Evolutionary conservation across 225 moss, liverwort and hornwort species (phyloP), one percentile per base, ranked within the genome.

Genomic region (Bryoerythrophyllum caledonicum): DNA sequence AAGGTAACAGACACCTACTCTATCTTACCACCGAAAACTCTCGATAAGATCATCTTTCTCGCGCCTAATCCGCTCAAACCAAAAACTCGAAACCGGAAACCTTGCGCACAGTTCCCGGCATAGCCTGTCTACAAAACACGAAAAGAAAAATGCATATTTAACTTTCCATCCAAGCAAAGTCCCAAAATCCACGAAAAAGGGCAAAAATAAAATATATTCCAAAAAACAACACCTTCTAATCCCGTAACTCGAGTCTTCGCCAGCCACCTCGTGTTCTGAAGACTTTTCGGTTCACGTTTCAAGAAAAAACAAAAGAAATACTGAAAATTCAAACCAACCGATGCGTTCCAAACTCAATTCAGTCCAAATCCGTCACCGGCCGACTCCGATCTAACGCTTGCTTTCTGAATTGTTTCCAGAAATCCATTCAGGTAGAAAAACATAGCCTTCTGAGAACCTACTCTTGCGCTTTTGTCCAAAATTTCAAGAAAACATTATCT

Each of bases 1-100:
- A 60, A 60, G 44, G 2, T 49, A 76, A 34, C 16, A 71, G 67
- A 55, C 28, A 71, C 83, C 72, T 80, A 76, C 80, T 76, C 63
- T 59, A 49, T 17, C 48, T 49, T 49, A 32, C 43, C 74, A 77
- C 74, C 80, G 70, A 73, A 70, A 77, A 44, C 6, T 70, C 52
- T 52, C 23, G 21, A n/a, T n/a, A n/a, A n/a, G n/a, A n/a, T n/a
- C n/a, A n/a, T 55, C 27, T 71, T 53, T 75, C 53, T 62, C 17
- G 28, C 83, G 10, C 60, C 53, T 16, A 75, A 60, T 55, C 59
- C 70, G 56, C 40, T 63, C 28, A 9, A 16, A 57, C 13, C 52
- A 16, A 60, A 59, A 52, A 70, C 60, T n/a, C 23, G 61, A 46
- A 80, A 27, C 70, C 65, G 60, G 17, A 69, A 73, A 65, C 46